Evolutionary conservation across 179 eudicot genomes (phyloP).

Genomic region (Silene coronaria): DNA sequence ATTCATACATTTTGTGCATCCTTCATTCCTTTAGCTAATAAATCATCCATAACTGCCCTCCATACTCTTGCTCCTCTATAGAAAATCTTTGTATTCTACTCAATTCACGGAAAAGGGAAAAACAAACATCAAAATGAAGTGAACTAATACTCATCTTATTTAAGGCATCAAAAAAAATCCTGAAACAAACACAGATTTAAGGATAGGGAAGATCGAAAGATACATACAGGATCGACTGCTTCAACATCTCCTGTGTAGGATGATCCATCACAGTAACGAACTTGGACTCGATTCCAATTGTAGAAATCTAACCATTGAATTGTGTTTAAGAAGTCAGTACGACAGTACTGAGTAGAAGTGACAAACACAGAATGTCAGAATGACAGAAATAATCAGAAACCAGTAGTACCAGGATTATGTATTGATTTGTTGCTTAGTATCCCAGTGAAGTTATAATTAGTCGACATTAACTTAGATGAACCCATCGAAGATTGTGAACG

Average conservation of each 20-base stretch:
- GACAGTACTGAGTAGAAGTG: no score
- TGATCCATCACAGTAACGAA: slow-evolving; percentile 76
- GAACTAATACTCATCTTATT: no score
- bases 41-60: slow-evolving; percentile 48
- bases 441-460: slow-evolving; percentile 35
- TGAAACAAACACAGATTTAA: neutral
- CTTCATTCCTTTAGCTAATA: slow-evolving; percentile 50
- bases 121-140: no score
- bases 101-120: neutral
- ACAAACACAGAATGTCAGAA: neutral
- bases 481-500: slow-evolving; percentile 32
- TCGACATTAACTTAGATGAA: slow-evolving; percentile 40
- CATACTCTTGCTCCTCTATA: slow-evolving; percentile 56
- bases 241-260: slow-evolving; percentile 70
- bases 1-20: slow-evolving; percentile 43
- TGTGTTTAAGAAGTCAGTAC: neutral
- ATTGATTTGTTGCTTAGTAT: slow-evolving; percentile 32
- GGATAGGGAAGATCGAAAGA: neutral
- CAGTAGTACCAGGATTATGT: slow-evolving; percentile 34
- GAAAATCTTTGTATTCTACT: slow-evolving; percentile 31
- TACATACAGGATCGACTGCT: slow-evolving; percentile 60
- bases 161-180: neutral
- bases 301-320: slow-evolving; percentile 44
- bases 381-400: neutral
- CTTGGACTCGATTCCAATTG: slow-evolving; percentile 63